A percentile compares a stretch with the other conserved stretches of the same genome.
phyloP scores from a whole-genome alignment of 1,284 basidiomycete species.

The Xerocomus amazonicus region DNA sequence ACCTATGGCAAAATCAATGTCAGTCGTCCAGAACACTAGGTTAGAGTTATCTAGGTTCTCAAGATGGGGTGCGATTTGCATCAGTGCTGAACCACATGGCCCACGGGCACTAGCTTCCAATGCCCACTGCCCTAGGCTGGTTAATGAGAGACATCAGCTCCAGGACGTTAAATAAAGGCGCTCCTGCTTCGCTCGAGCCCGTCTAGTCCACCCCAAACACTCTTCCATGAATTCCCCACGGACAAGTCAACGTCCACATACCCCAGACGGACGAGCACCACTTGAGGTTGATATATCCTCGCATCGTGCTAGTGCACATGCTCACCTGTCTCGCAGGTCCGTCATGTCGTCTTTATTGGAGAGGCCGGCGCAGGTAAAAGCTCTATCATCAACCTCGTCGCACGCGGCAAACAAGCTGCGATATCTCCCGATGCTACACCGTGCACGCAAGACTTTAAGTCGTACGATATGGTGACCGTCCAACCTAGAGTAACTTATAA shows the following conservation, averaged over 20 bases:
- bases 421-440: constrained; percentile 15
- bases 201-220: background rate
- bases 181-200: background rate
- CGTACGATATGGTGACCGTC: constrained; percentile 15
- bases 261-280: no score
- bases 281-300: background rate
- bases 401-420: constrained; percentile 1
- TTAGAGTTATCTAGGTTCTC: background rate
- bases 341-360: constrained; percentile 29
- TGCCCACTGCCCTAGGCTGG: background rate
- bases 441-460: constrained; percentile 18
- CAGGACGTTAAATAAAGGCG: no score
- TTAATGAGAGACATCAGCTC: no score
- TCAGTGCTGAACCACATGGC: no score
- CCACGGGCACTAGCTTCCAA: no score
- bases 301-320: background rate
- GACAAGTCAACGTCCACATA: no score
- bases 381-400: constrained; percentile 29
- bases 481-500: constrained; percentile 5
- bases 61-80: background rate
- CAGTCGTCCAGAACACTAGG: no score
- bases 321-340: constrained; percentile 13
- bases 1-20: constrained; percentile 4
- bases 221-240: no score
- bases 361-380: constrained; percentile 28